phyloP scores from a whole-genome alignment of 2,329 filamentous ascomycete genomes.

The Calonectria hongkongensis region DNA sequence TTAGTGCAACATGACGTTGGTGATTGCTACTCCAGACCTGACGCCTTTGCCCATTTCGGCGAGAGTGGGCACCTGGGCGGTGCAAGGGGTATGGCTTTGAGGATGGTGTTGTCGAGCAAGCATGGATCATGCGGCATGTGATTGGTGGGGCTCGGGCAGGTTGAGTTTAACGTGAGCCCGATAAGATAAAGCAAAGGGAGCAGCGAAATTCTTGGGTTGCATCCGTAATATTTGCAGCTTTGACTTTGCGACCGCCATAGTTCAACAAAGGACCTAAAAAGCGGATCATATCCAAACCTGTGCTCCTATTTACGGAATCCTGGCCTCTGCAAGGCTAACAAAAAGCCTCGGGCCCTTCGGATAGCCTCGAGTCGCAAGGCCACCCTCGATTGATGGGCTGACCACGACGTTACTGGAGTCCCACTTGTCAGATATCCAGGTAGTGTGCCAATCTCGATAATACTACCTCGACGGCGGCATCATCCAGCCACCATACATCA shows the following conservation, averaged over 20 bases:
- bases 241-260: constrained; percentile 28
- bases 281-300: constrained; percentile 41
- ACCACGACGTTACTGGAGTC: constrained; percentile 27
- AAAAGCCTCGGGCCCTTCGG: constrained; percentile 6
- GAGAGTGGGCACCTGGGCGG: constrained; percentile 22
- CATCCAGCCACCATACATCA: constrained; percentile 19
- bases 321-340: constrained; percentile 15
- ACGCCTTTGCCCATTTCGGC: constrained; percentile 25
- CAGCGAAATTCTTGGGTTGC: constrained; percentile 49
- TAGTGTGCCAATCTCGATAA: constrained; percentile 40
- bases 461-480: constrained; percentile 46
- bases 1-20: constrained; percentile 23
- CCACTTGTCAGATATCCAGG: constrained; percentile 23
- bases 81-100: constrained; percentile 25
- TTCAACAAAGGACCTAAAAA: constrained; percentile 39
- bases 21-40: constrained; percentile 16
- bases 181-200: constrained; percentile 53
- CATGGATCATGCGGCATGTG: constrained; percentile 25
- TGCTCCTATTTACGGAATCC: constrained; percentile 22
- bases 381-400: constrained; percentile 30
- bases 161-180: constrained; percentile 34
- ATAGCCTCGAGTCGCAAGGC: constrained; percentile 25
- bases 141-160: constrained; percentile 42
- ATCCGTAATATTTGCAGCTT: constrained; percentile 32
- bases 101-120: constrained; percentile 19